Base-by-base conservation (phyloP, 164 flowering plant genomes). In the Aristolochia fimbriata region DNA sequence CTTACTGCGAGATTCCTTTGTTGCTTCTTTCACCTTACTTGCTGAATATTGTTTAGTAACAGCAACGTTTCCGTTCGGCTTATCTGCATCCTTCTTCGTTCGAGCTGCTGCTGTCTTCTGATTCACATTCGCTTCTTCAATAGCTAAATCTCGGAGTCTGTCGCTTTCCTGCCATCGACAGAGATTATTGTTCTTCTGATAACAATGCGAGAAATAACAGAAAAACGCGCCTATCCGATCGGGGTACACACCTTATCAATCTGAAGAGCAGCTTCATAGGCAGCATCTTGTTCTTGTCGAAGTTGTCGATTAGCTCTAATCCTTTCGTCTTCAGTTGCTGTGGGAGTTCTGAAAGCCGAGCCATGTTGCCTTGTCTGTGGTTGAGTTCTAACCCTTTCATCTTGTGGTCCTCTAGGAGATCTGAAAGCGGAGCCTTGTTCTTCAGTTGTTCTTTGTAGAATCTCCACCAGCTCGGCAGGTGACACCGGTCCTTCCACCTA, bases 401-500 rank as follows among this genome's bases (percentile, higher is more conserved):
- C 82, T 8, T 62, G 80, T 62, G 54, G 62, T 1, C 57, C 62
- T 58, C 68, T 74, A 2, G 37, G 20, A 62, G 65, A 50, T 8
- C 75, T 79, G 65, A 83, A 82, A n/a, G 84, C 88, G 17, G 58
- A 45, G 8, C 88, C 88, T 71, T 80, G 84, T 58, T 85, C 90
- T 49, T 85, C 92, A 60, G 76, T 15, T 56, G 83, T 81, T 54
- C 80, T 77, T 69, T 85, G 92, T 33, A 83, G 69, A 15, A 82
- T 81, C 65, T 81, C 92, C 58, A 88, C 79, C 57, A 85, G 58
- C 60, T 83, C 86, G 41, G 72, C 77, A 11, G 86, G 81, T 4
- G 84, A 77, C 22, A 84, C 75, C 55, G 96, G 96, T 27, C 88
- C 92, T 71, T 83, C 90, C 49, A 88, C 64, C 96, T 88, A 27